Evolutionary conservation across 2,329 filamentous ascomycete species (phyloP).

Genomic region (Colletotrichum magnum): DNA sequence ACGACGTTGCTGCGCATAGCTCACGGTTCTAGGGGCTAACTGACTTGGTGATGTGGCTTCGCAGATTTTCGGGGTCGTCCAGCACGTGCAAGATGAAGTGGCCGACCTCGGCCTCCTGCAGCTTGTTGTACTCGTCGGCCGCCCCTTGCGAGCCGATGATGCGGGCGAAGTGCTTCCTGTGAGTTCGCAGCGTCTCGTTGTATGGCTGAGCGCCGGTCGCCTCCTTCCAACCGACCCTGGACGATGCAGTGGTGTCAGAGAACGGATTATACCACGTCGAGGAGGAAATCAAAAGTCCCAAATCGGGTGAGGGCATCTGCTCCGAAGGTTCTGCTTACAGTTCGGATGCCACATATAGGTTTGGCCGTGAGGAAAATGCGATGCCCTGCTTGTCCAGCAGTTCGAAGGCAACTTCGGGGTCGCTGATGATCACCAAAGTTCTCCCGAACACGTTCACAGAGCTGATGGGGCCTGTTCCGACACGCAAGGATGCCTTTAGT

Average conservation of each 20-base stretch:
- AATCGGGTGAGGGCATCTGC: not conserved
- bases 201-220: constrained; percentile 53
- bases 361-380: constrained; percentile 51
- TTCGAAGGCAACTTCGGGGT: constrained; percentile 51
- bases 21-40: constrained; percentile 20
- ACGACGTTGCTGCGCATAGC: too few relatives aligned
- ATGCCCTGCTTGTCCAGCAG: constrained; percentile 53
- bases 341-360: constrained; percentile 49
- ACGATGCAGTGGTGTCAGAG: not conserved
- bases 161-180: constrained; percentile 60
- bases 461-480: constrained; percentile 43
- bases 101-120: constrained; percentile 60
- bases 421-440: constrained; percentile 59
- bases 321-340: constrained; percentile 47
- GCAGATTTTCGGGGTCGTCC: constrained; percentile 54
- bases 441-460: constrained; percentile 53
- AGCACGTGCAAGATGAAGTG: constrained; percentile 59
- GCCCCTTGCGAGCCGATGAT: constrained; percentile 58
- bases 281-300: not conserved
- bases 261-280: too few relatives aligned
- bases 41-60: constrained; percentile 59
- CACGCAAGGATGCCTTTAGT: not conserved
- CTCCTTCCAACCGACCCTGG: constrained; percentile 54
- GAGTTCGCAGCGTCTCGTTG: constrained; percentile 53
- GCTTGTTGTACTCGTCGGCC: constrained; percentile 53